phyloP scores from a whole-genome alignment of 1,284 basidiomycete species.

The Puccinia sorghi region DNA sequence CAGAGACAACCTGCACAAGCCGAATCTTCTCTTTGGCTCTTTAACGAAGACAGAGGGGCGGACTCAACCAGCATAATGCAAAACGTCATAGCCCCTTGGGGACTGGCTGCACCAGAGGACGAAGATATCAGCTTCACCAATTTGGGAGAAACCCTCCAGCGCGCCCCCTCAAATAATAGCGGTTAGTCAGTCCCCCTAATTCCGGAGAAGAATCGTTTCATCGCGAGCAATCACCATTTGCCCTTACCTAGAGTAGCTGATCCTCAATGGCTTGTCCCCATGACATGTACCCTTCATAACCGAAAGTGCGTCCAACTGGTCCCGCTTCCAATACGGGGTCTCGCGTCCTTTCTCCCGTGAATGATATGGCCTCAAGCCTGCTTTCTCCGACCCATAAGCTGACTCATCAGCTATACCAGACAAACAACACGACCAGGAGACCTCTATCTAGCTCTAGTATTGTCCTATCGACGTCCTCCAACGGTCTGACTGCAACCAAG shows the following conservation, averaged over 20 bases:
- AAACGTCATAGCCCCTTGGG: slow-evolving; percentile 37
- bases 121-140: slow-evolving; percentile 7
- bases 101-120: slow-evolving; percentile 14
- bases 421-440: slow-evolving; percentile 7
- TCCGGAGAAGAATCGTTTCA: neutral
- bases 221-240: neutral
- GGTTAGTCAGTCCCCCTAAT: slow-evolving; percentile 40
- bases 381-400: slow-evolving; percentile 26
- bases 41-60: slow-evolving; percentile 15
- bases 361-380: slow-evolving; percentile 18
- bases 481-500: neutral
- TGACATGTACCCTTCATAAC: neutral
- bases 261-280: neutral
- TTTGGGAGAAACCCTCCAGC: neutral
- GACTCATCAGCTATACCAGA: slow-evolving; percentile 3
- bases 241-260: neutral
- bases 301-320: neutral
- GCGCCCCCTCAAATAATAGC: slow-evolving; percentile 11
- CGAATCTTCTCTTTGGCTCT: slow-evolving; percentile 44
- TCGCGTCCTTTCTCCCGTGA: slow-evolving; percentile 9
- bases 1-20: neutral
- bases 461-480: neutral
- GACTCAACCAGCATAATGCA: slow-evolving; percentile 34
- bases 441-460: slow-evolving; percentile 1
- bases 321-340: neutral